Evolutionary conservation across 495 filamentous ascomycete genomes (phyloP), one percentile per base, ranked within the genome.

Genomic region (Penicillium alfredii): DNA sequence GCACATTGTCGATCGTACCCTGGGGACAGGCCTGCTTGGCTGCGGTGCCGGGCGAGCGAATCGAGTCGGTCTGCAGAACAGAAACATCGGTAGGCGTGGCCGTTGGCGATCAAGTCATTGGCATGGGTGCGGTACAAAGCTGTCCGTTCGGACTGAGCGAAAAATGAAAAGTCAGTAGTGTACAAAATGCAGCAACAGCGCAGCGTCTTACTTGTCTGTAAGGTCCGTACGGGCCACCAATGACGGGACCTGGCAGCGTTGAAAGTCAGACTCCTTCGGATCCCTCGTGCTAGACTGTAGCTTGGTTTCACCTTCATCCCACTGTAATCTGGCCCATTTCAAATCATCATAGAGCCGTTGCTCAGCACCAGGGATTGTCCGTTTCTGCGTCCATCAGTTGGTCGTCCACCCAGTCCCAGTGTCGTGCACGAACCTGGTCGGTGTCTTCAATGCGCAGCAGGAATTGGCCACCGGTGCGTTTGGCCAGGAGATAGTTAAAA

Each of bases 401-500:
- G 30, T 22, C n/a, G 4, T 12, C 19, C 20, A 15, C 14, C 6
- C 10, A 32, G 16, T 12, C 9, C 11, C 19, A 25, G 33, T 22
- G 40, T 9, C 24, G 12, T 13, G 6, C 10, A 51, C 71, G 29
- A 53, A 94, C 88, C 76, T 86, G 81, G 66, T 98, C 92, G 22
- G 92, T 98, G 55, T 98, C 92, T 69, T 98, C 92, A 44, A 98
- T 77, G 32, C 92, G 78, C 19, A 98, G 61, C 3, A 98, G 50
- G 47, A 98, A 97, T 62, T 96, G 82, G n/a, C 92, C 92, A 4
- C 83, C 83, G 1, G 92, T 95, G 6, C 78, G 73, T 56, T 80
- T 88, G 8, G 92, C 92, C 19, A 90, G 71, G 2, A 98, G 68
- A 42, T 88, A 97, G 55, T 92, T 97, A 71, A 81, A 97, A 98